Conservation (phyloP, 345 rosid genomes). For the Schrenkiella parvula region DNA sequence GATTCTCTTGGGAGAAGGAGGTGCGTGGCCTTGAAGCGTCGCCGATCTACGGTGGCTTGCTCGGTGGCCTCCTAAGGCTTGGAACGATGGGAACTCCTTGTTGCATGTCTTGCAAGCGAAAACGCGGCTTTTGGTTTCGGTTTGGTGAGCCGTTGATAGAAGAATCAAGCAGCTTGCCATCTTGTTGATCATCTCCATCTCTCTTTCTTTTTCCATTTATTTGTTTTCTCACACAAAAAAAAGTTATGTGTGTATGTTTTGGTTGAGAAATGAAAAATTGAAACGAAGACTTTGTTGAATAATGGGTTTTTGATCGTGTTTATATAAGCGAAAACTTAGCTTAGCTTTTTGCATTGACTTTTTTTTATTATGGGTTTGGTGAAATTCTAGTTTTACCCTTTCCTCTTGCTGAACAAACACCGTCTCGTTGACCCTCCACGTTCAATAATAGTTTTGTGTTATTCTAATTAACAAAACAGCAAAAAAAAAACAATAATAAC, state of each 20-base stretch:
- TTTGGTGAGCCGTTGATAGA: conserved; percentile 43
- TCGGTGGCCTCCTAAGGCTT: conserved; percentile 90
- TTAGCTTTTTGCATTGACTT: conserved; percentile 31
- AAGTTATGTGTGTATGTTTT: neutral
- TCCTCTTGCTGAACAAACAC: conserved; percentile 25
- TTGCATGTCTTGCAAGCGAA: conserved; percentile 89
- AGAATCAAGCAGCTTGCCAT: conserved; percentile 66
- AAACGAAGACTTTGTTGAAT: conserved; percentile 24
- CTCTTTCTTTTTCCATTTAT: conserved; percentile 35
- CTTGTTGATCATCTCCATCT: conserved; percentile 44
- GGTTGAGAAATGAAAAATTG: conserved; percentile 18
- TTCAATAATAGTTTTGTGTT: conserved; percentile 26
- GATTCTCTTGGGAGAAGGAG: conserved; percentile 42
- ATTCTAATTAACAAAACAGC: neutral
- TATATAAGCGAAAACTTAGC: conserved; percentile 27
- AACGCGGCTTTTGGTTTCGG: conserved; percentile 29
- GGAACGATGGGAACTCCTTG: conserved; percentile 68
- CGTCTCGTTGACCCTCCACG: conserved; percentile 29
- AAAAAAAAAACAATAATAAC: neutral
- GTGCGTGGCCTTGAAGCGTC: conserved; percentile 26
- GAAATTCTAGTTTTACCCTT: conserved; percentile 33
- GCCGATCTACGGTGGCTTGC: conserved; percentile 79
- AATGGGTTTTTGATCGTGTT: conserved; percentile 21
- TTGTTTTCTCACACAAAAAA: neutral
- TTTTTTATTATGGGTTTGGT: neutral